phyloP scores from a whole-genome alignment of 2,329 filamentous ascomycete genomes.

The Aspergillus pseudoviridinutans region DNA sequence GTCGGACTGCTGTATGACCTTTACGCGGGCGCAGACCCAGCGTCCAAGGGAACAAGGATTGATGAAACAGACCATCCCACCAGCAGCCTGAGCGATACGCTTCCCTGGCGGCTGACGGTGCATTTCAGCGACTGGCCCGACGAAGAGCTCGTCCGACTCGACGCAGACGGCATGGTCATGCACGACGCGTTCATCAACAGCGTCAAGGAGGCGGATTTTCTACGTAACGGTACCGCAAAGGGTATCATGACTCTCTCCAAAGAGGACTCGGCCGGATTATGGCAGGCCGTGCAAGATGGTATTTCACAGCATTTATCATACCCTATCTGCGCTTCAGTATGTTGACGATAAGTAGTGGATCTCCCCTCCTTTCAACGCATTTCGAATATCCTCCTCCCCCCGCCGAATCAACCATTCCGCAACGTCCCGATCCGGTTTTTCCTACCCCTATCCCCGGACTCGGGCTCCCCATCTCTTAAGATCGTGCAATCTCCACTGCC shows the following conservation, averaged over 20 bases:
- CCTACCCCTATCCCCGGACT: conserved; percentile 63
- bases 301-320: conserved; percentile 22
- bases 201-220: conserved; percentile 78
- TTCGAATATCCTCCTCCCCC: conserved; percentile 68
- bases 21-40: conserved; percentile 55
- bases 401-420: conserved; percentile 65
- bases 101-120: conserved; percentile 62
- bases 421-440: conserved; percentile 88
- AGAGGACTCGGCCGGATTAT: conserved; percentile 75
- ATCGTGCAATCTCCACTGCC: conserved; percentile 73
- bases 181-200: conserved; percentile 66
- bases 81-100: conserved; percentile 16
- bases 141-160: conserved; percentile 56
- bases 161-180: conserved; percentile 52
- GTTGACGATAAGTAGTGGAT: conserved; percentile 54
- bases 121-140: conserved; percentile 58
- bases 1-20: conserved; percentile 66
- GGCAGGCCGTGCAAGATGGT: conserved; percentile 75
- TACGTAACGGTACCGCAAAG: conserved; percentile 82
- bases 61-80: conserved; percentile 17
- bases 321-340: not conserved
- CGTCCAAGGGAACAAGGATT: conserved; percentile 23
- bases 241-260: conserved; percentile 86
- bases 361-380: conserved; percentile 68
- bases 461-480: conserved; percentile 49